Evolutionary conservation across 75 land plant species (phyloP).

Genomic region (Pinus albicaulis): DNA sequence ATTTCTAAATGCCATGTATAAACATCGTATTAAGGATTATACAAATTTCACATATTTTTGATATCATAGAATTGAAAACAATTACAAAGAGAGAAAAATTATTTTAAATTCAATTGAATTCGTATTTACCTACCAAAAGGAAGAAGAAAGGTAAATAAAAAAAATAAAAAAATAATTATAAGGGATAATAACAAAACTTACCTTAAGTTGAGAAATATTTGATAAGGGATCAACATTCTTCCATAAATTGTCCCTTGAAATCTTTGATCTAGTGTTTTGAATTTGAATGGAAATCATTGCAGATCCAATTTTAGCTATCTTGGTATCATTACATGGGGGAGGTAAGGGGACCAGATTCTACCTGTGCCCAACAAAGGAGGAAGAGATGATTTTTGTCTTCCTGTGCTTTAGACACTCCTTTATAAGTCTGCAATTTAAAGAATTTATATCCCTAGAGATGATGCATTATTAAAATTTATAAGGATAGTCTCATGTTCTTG

Average conservation of each 20-base stretch:
- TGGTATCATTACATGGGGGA: slow-evolving; percentile 96
- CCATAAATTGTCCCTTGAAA: slow-evolving; percentile 23
- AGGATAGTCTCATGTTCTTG: slow-evolving; percentile 97
- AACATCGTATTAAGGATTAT: no score
- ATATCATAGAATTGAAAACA: no score
- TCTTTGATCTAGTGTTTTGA: slow-evolving; percentile 8
- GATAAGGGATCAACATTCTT: slow-evolving; percentile 56
- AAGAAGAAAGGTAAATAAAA: not conserved
- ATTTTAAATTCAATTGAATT: not conserved
- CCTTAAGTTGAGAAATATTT: slow-evolving; percentile 86
- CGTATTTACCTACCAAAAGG: not conserved
- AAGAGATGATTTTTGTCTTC: slow-evolving; percentile 50
- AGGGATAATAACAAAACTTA: slow-evolving; percentile 12
- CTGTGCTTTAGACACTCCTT: slow-evolving; percentile 32
- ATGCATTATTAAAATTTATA: slow-evolving; percentile 84
- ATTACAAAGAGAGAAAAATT: no score
- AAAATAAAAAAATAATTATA: not conserved
- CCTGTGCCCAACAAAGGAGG: slow-evolving; percentile 83
- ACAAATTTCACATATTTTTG: no score
- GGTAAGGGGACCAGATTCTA: slow-evolving; percentile 84
- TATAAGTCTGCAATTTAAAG: slow-evolving; percentile 73
- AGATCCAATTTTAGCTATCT: slow-evolving; percentile 31
- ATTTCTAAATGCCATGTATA: no score
- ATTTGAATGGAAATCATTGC: slow-evolving; percentile 14
- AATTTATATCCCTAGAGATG: slow-evolving; percentile 70